These are phyloP conservation scores for Cymbidium sinense DNA, from an alignment of 106 monocot species.

Conservation along the genomic window DNA sequence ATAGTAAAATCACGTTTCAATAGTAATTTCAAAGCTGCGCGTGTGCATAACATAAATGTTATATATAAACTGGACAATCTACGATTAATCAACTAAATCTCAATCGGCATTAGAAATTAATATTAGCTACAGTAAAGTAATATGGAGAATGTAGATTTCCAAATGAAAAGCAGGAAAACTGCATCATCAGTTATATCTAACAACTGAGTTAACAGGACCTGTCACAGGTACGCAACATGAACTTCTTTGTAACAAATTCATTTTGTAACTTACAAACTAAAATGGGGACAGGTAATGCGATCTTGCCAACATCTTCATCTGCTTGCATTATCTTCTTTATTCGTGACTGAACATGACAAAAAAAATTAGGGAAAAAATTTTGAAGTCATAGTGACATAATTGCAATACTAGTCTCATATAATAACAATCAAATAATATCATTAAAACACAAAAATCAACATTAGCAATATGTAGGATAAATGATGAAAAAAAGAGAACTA, in stretches of 20 bases:
- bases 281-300: conserved; percentile 81
- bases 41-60: too few species aligned
- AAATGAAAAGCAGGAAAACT: background rate
- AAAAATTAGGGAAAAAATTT: background rate
- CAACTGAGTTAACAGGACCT: background rate
- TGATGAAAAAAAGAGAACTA: background rate
- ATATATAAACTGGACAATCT: too few species aligned
- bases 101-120: background rate
- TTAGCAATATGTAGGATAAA: background rate
- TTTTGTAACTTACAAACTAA: conserved; percentile 76
- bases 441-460: background rate
- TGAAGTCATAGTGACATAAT: background rate
- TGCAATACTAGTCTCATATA: background rate
- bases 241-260: background rate
- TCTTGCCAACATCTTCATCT: conserved; percentile 90
- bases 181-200: background rate
- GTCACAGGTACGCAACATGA: background rate
- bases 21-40: background rate
- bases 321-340: conserved; percentile 97
- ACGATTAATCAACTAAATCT: background rate
- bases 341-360: conserved; percentile 40
- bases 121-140: background rate
- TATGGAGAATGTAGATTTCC: background rate
- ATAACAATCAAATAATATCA: background rate
- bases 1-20: background rate